Percentiles rank a stretch among this genome's conserved stretches.
These are phyloP conservation scores for Aspergillus coremiiformis DNA, from an alignment of 495 filamentous ascomycete genomes.

Conservation along the genomic window DNA sequence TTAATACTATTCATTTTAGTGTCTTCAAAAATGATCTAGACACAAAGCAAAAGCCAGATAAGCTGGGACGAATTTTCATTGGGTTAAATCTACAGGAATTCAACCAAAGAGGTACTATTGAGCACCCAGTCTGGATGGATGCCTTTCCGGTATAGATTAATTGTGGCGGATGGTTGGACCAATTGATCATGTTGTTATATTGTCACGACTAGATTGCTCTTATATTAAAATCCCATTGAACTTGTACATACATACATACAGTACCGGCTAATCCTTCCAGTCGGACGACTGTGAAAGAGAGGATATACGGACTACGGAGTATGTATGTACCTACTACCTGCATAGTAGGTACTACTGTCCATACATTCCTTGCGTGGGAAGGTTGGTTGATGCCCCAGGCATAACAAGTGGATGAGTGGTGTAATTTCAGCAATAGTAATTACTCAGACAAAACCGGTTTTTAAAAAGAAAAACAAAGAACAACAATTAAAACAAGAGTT, in stretches of 20 bases:
- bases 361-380: background rate
- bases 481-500: too few relatives aligned
- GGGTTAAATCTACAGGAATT: background rate
- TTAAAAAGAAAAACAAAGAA: too few relatives aligned
- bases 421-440: background rate
- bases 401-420: background rate
- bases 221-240: background rate
- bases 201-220: background rate
- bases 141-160: background rate
- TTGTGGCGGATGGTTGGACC: background rate
- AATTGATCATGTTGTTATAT: background rate
- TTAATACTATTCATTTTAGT: too few relatives aligned
- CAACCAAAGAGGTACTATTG: background rate
- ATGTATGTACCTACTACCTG: too few relatives aligned
- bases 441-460: background rate
- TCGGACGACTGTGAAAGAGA: background rate
- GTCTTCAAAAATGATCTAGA: background rate
- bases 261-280: too few relatives aligned
- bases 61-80: background rate
- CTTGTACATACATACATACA: background rate
- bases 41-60: background rate
- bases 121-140: conserved; percentile 3
- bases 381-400: background rate
- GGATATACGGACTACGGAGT: too few relatives aligned
- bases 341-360: too few relatives aligned